These are phyloP conservation scores for Solanum virginianum DNA, from an alignment of 257 asterid species.

Conservation along the genomic window DNA sequence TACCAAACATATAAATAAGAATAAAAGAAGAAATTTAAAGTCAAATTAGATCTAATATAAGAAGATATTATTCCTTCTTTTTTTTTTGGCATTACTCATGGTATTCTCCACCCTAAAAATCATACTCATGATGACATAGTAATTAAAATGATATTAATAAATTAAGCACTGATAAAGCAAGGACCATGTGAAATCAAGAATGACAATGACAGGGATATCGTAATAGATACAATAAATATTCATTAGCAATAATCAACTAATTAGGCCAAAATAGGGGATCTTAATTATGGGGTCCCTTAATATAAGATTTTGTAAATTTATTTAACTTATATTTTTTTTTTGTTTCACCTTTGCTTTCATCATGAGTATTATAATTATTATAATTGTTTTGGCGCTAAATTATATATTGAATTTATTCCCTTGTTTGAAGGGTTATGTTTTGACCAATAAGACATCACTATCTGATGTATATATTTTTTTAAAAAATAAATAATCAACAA, in stretches of 20 bases:
- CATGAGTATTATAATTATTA: background rate
- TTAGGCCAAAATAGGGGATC: background rate
- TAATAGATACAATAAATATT: background rate
- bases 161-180: background rate
- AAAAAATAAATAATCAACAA: background rate
- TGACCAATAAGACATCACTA: background rate
- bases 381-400: background rate
- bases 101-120: background rate
- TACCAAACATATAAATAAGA: background rate
- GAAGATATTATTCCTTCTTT: background rate
- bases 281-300: background rate
- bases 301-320: background rate
- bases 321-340: background rate
- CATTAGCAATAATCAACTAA: background rate
- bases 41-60: background rate
- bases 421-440: background rate
- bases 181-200: background rate
- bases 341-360: background rate
- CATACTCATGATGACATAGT: background rate
- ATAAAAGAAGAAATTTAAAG: background rate
- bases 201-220: background rate
- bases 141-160: background rate
- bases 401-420: background rate
- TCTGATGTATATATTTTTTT: background rate
- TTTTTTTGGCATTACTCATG: background rate